A percentile compares a stretch with the other conserved stretches of the same genome.
These are phyloP conservation scores for Gigaspora rosea DNA, from an alignment of 192 early-diverging fungal genomes.

Conservation along the genomic window DNA sequence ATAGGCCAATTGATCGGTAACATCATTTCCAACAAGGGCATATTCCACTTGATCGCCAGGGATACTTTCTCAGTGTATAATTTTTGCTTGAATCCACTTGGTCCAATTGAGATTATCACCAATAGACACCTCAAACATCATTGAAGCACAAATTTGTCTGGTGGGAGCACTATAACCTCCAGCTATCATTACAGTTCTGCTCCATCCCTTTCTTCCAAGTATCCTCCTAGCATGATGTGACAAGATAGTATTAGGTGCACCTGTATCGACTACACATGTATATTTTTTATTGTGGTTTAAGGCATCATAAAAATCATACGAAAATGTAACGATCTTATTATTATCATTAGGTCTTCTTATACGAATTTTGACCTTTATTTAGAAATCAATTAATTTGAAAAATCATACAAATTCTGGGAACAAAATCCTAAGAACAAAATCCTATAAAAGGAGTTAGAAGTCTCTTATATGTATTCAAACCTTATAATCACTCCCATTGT, in stretches of 20 bases:
- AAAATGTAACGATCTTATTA: neutral
- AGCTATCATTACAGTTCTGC: neutral
- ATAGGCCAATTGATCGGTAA: constrained; percentile 22
- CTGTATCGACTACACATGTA: constrained; percentile 26
- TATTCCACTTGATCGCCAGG: constrained; percentile 15
- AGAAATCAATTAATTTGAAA: constrained; percentile 7
- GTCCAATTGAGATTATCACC: constrained; percentile 12
- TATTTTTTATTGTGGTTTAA: constrained; percentile 19
- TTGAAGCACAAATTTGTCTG: no score
- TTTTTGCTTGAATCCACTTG: constrained; percentile 24
- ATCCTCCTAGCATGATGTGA: constrained; percentile 18
- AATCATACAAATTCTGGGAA: neutral
- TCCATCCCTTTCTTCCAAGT: constrained; percentile 15
- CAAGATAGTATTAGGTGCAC: constrained; percentile 18
- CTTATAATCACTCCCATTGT: constrained; percentile 19
- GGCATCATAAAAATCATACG: constrained; percentile 21
- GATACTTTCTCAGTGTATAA: constrained; percentile 1
- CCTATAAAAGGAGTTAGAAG: no score
- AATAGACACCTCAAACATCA: no score
- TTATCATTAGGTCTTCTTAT: constrained; percentile 8
- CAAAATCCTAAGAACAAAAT: no score
- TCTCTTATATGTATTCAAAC: constrained; percentile 29
- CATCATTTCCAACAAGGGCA: constrained; percentile 32
- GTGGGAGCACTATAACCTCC: neutral
- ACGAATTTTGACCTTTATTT: constrained; percentile 21